Percentiles rank a stretch among this genome's conserved stretches.
These are phyloP conservation scores for Penicillium sp. DNA, from an alignment of 2,329 filamentous ascomycete species.

Conservation along the genomic window DNA sequence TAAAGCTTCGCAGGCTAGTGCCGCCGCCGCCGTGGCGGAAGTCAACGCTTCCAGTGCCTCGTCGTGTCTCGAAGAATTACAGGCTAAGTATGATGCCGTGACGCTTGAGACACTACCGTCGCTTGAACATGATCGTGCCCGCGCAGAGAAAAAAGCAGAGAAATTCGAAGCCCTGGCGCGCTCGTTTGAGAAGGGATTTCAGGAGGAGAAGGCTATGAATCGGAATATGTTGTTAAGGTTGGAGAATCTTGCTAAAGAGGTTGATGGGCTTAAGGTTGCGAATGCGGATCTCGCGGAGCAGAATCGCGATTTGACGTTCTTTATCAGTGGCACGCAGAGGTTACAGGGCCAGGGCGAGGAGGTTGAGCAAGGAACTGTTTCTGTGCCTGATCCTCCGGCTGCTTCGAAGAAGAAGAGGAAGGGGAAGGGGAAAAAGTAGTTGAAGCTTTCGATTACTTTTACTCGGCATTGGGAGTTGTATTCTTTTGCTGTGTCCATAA, in stretches of 20 bases:
- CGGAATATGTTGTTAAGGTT: conserved; percentile 78
- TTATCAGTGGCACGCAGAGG: conserved; percentile 80
- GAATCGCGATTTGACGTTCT: conserved; percentile 84
- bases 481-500: not conserved
- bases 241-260: conserved; percentile 62
- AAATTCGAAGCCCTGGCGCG: conserved; percentile 76
- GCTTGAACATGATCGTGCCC: conserved; percentile 71
- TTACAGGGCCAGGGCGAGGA: conserved; percentile 71
- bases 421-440: conserved; percentile 24
- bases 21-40: conserved; percentile 54
- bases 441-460: not conserved
- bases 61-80: conserved; percentile 56
- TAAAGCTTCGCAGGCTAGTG: conserved; percentile 75
- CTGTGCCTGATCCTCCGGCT: conserved; percentile 58
- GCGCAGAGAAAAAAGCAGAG: conserved; percentile 65
- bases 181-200: conserved; percentile 70
- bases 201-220: conserved; percentile 83
- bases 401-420: conserved; percentile 47
- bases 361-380: conserved; percentile 70
- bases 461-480: not conserved
- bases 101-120: conserved; percentile 59
- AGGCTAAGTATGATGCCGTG: conserved; percentile 55
- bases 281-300: conserved; percentile 77
- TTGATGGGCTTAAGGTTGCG: conserved; percentile 57
- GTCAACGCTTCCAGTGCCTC: conserved; percentile 64